phyloP scores from a whole-genome alignment of 495 filamentous ascomycete genomes.

The Daldinia bambusicola region DNA sequence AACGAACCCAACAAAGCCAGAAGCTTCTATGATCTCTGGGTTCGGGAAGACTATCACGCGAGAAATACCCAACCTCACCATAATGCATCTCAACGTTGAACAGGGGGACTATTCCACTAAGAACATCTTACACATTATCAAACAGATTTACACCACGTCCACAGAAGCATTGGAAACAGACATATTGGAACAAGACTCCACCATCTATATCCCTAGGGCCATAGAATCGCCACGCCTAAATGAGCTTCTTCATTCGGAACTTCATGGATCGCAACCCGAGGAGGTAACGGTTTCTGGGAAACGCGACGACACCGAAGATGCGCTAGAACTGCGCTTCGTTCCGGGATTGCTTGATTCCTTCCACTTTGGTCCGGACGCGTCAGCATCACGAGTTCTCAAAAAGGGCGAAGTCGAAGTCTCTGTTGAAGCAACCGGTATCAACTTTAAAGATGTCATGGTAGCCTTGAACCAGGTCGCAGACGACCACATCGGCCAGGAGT shows the following conservation, averaged over 20 bases:
- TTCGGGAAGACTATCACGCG: constrained; percentile 10
- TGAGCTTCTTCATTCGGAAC: not conserved
- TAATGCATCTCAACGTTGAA: constrained; percentile 14
- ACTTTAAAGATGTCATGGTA: constrained; percentile 3
- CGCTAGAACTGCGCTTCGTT: constrained; percentile 14
- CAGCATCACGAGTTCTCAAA: constrained; percentile 42
- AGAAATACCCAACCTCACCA: constrained; percentile 1
- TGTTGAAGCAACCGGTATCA: constrained; percentile 52
- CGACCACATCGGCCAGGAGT: not conserved
- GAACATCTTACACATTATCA: constrained; percentile 1
- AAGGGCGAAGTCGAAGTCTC: constrained; percentile 50
- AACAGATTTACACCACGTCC: not conserved
- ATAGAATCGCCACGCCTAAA: constrained; percentile 14
- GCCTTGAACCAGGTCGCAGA: not conserved
- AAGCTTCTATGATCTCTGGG: constrained; percentile 14
- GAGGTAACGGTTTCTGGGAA: too few species aligned
- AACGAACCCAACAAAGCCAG: not conserved
- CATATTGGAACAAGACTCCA: constrained; percentile 3
- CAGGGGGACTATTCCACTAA: not conserved
- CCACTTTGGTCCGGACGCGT: constrained; percentile 56
- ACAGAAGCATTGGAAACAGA: constrained; percentile 1
- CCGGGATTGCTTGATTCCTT: constrained; percentile 59
- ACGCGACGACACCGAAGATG: not conserved
- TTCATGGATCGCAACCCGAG: too few species aligned
- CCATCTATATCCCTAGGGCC: constrained; percentile 10